Conservation (phyloP, 225 moss, liverwort and hornwort genomes). For the Rhytidiadelphus loreus region DNA sequence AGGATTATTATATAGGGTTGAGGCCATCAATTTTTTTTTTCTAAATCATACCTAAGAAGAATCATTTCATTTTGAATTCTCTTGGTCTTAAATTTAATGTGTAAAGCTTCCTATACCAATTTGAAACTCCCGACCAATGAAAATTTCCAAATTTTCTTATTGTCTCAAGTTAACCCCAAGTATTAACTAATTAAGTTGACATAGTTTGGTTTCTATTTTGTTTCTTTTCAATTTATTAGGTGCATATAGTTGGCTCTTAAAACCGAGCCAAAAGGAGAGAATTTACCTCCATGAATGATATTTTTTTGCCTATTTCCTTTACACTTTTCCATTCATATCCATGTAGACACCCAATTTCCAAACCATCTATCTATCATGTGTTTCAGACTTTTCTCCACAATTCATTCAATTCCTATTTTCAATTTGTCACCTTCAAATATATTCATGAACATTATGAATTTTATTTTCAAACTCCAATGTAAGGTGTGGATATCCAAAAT, state of each 20-base stretch:
- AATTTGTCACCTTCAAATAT: background rate
- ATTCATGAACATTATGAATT: background rate
- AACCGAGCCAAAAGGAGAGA: background rate
- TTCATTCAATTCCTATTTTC: background rate
- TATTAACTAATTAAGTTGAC: background rate
- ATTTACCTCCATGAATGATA: background rate
- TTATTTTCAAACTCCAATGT: background rate
- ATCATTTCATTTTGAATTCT: background rate
- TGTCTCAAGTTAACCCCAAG: background rate
- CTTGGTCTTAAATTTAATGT: background rate
- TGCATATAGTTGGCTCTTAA: background rate
- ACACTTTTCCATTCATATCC: background rate
- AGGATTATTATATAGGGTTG: too few species aligned
- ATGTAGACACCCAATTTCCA: background rate
- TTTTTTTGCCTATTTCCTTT: background rate
- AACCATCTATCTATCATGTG: background rate
- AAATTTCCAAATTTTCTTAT: background rate
- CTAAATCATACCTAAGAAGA: background rate
- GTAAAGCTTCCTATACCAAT: fast-evolving
- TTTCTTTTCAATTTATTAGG: background rate
- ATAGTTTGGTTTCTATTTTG: background rate
- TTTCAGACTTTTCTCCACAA: background rate
- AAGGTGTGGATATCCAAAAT: background rate
- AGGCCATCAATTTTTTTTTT: too few species aligned
- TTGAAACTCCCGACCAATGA: background rate